Conservation (phyloP, 257 asterid species). For the Anisodus acutangulus region DNA sequence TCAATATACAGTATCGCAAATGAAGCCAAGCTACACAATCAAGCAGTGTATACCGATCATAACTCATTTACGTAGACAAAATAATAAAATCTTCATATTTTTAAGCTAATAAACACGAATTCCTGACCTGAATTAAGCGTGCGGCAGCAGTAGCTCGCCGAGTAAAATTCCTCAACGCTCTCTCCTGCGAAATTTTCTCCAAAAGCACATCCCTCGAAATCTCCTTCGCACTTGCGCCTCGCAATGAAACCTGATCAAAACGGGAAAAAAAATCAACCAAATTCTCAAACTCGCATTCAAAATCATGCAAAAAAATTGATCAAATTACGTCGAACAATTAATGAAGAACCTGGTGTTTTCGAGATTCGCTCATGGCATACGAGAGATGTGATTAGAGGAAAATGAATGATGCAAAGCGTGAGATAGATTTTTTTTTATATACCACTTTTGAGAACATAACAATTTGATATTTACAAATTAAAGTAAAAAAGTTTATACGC, state of each 20-base stretch:
- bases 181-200: slow-evolving; percentile 73
- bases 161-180: slow-evolving; percentile 74
- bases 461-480: no score
- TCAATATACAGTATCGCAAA: neutral
- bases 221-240: slow-evolving; percentile 95
- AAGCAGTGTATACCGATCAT: neutral
- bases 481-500: no score
- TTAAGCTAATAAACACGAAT: neutral
- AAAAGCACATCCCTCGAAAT: slow-evolving; percentile 82
- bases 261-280: slow-evolving; percentile 21
- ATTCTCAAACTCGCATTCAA: neutral
- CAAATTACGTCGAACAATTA: neutral
- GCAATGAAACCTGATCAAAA: slow-evolving; percentile 74
- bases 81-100: neutral
- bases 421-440: neutral
- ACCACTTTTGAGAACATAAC: no score
- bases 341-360: slow-evolving; percentile 39
- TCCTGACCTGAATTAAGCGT: slow-evolving; percentile 66
- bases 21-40: neutral
- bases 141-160: slow-evolving; percentile 79
- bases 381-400: neutral
- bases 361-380: slow-evolving; percentile 40
- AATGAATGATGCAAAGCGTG: neutral
- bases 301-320: neutral
- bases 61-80: neutral